These are phyloP conservation scores for Macrophomina tecta DNA, from an alignment of 2,329 filamentous ascomycete species.

Conservation along the genomic window DNA sequence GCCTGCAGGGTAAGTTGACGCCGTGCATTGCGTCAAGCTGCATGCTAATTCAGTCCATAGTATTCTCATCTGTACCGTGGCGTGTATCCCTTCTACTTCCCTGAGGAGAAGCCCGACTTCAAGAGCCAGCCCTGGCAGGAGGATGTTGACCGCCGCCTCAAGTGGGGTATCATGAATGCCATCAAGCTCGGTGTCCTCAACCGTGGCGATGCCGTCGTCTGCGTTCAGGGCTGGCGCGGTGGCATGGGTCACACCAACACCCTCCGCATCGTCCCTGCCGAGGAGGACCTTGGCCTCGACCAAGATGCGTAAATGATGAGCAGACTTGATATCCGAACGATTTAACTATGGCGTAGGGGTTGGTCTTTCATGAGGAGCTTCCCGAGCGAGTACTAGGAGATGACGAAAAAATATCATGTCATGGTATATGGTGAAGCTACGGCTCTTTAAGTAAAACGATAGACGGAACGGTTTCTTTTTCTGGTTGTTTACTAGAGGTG, in stretches of 20 bases:
- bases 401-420: not conserved
- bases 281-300: slow-evolving; percentile 57
- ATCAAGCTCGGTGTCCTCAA: slow-evolving; percentile 79
- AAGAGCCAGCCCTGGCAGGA: slow-evolving; percentile 94
- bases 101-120: slow-evolving; percentile 94
- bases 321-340: slow-evolving; percentile 21
- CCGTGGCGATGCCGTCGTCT: slow-evolving; percentile 76
- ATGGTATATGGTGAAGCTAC: slow-evolving; percentile 12
- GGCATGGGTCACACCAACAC: slow-evolving; percentile 94
- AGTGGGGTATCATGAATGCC: slow-evolving; percentile 91
- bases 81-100: slow-evolving; percentile 96
- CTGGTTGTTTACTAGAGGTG: not conserved
- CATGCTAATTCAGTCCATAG: slow-evolving; percentile 39
- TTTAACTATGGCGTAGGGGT: slow-evolving; percentile 20
- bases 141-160: slow-evolving; percentile 96
- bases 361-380: slow-evolving; percentile 12
- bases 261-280: slow-evolving; percentile 58
- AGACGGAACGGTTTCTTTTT: slow-evolving; percentile 24
- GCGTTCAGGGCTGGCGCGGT: slow-evolving; percentile 90
- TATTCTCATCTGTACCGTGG: slow-evolving; percentile 96
- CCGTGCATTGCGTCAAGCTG: not conserved
- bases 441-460: slow-evolving; percentile 14
- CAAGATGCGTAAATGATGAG: slow-evolving; percentile 47
- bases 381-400: not conserved
- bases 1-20: slow-evolving; percentile 69